Evolutionary conservation across 306 rosid species (phyloP), one percentile per base, ranked within the genome.

Genomic region (Adenanthera pavonina): DNA sequence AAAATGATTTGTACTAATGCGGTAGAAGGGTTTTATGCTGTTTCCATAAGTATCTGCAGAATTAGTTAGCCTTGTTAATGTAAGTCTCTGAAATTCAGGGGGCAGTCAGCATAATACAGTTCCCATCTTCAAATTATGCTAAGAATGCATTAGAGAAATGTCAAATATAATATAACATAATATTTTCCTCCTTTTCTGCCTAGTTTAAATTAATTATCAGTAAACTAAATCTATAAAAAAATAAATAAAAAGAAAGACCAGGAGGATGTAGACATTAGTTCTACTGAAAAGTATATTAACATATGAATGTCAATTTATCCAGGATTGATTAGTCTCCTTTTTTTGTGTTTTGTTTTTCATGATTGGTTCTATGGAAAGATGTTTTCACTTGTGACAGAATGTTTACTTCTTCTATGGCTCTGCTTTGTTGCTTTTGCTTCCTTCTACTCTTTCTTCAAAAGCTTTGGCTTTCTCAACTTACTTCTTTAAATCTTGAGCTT

Each of bases 351-450:
- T n/a, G n/a, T n/a, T n/a, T n/a, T n/a, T n/a, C n/a, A n/a, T n/a
- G n/a, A n/a, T n/a, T n/a, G n/a, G n/a, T n/a, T n/a, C n/a, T n/a
- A n/a, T n/a, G n/a, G n/a, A n/a, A n/a, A n/a, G n/a, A n/a, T n/a
- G n/a, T n/a, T n/a, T 46, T 54, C 52, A 46, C 66, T 51, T 81
- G 85, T 51, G 87, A 76, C 51, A 89, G 38, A 64, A 69, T 78
- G 68, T 83, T 89, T 78, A 95, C 88, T 78, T 88, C 89, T 14
- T 79, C 85, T 2, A 91, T 64, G 8, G 87, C 95, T 80, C 74
- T 86, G 72, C 69, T 76, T 82, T 92, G n/a, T 90, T 56, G 92
- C 90, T 69, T 87, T 90, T 41, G 81, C 85, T 84, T 89, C 90
- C n/a, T n/a, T n/a, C n/a, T n/a, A n/a, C n/a, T n/a, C n/a, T n/a